Conservation (phyloP, 2,329 filamentous ascomycete species). For the Calonectria hawksworthii region DNA sequence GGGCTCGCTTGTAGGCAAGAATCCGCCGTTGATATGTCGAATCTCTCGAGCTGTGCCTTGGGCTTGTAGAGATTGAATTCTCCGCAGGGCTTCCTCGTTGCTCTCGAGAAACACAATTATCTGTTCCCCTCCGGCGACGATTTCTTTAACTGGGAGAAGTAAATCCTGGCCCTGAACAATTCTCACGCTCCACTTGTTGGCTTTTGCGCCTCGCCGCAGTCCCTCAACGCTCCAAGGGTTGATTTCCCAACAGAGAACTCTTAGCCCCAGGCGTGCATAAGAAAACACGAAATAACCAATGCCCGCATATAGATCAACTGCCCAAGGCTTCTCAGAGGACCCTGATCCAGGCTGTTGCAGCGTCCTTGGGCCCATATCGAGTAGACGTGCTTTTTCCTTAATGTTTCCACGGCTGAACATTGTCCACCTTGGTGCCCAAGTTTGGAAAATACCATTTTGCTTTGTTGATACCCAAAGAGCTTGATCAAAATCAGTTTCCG, state of each 20-base stretch:
- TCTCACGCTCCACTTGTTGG: slow-evolving; percentile 75
- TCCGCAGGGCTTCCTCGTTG: slow-evolving; percentile 67
- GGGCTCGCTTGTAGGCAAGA: slow-evolving; percentile 70
- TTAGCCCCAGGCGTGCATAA: slow-evolving; percentile 79
- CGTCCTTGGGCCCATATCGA: slow-evolving; percentile 61
- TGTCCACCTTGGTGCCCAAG: slow-evolving; percentile 89
- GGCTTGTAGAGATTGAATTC: slow-evolving; percentile 55
- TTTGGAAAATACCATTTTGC: slow-evolving; percentile 86
- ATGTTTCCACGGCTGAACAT: slow-evolving; percentile 97
- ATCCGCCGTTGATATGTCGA: slow-evolving; percentile 74
- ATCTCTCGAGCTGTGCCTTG: slow-evolving; percentile 55
- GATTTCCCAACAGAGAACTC: slow-evolving; percentile 89
- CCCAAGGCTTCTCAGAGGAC: slow-evolving; percentile 56
- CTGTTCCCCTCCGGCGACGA: slow-evolving; percentile 60
- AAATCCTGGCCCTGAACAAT: slow-evolving; percentile 63
- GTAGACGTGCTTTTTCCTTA: slow-evolving; percentile 85
- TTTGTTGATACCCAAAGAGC: slow-evolving; percentile 85
- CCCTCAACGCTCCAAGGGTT: slow-evolving; percentile 92
- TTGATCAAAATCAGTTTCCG: slow-evolving; percentile 67
- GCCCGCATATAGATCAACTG: slow-evolving; percentile 89
- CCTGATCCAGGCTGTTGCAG: not conserved
- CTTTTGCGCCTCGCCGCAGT: slow-evolving; percentile 79
- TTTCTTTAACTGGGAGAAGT: slow-evolving; percentile 52
- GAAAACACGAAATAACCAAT: slow-evolving; percentile 96
- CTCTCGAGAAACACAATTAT: slow-evolving; percentile 80